Conservation (phyloP, 306 rosid species). For the Cyclanthera cordifolia region DNA sequence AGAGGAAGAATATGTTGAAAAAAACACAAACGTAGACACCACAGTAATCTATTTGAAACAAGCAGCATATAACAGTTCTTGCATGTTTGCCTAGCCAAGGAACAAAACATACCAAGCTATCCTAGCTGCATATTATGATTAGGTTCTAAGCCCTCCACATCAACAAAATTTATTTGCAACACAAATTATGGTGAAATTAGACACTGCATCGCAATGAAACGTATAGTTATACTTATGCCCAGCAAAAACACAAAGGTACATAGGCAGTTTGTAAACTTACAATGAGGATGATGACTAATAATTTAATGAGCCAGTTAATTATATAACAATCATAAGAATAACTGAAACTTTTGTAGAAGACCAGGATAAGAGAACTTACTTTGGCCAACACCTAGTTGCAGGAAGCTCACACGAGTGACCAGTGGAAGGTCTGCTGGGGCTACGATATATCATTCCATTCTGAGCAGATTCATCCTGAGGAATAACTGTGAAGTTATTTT, state of each 20-base stretch:
- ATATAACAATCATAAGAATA: not conserved
- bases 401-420: conserved; percentile 51
- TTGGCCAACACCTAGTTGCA: conserved; percentile 59
- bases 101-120: not conserved
- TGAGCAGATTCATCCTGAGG: conserved; percentile 50
- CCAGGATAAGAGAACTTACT: conserved; percentile 40
- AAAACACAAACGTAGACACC: not conserved
- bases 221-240: not conserved
- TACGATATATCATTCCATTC: conserved; percentile 55
- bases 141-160: not conserved
- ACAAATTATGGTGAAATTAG: not conserved
- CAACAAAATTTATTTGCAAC: not conserved
- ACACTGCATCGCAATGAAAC: not conserved
- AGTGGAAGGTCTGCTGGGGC: conserved; percentile 43
- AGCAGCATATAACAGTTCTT: not conserved
- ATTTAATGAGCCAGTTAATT: not conserved
- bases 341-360: not conserved
- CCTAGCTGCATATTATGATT: not conserved
- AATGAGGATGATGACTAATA: not conserved
- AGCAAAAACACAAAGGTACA: not conserved
- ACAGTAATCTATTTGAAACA: not conserved
- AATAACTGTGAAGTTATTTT: conserved; percentile 25
- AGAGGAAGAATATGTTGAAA: not conserved
- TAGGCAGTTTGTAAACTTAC: not conserved
- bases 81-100: not conserved